Percentiles rank a stretch among this genome's conserved stretches.
phyloP scores from a whole-genome alignment of 2,329 filamentous ascomycete species.

The Ilyonectria robusta region DNA sequence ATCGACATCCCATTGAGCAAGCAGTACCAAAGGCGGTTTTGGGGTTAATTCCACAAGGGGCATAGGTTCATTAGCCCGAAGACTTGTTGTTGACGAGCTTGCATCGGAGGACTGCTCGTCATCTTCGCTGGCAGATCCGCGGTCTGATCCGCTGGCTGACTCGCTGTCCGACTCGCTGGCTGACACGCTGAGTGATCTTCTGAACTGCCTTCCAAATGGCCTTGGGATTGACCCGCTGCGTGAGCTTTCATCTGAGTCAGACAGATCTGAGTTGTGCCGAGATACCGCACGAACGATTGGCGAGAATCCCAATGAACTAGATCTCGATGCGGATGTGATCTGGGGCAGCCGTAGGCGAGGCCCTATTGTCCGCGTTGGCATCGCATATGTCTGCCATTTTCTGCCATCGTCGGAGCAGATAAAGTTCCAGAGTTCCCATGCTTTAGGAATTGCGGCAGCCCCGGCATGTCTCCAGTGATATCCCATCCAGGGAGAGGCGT shows the following conservation, averaged over 20 bases:
- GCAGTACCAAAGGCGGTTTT: constrained; percentile 34
- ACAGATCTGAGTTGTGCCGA: not conserved
- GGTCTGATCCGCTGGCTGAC: not conserved
- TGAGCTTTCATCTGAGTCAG: constrained; percentile 1
- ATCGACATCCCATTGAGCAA: constrained; percentile 38
- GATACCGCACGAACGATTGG: not conserved
- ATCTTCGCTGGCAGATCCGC: not conserved
- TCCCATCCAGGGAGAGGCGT: constrained; percentile 31
- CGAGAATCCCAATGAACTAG: not conserved
- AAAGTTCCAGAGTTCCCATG: constrained; percentile 37
- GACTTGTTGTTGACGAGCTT: not conserved
- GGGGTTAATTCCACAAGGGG: not conserved
- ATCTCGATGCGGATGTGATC: not conserved
- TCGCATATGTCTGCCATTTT: constrained; percentile 27
- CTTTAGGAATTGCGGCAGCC: constrained; percentile 9
- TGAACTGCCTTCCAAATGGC: no score
- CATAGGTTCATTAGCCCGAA: not conserved
- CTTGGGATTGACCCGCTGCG: not conserved
- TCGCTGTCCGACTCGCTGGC: not conserved
- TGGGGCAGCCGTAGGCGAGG: not conserved
- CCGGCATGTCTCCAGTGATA: constrained; percentile 35
- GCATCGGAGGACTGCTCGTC: not conserved
- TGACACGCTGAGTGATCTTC: not conserved
- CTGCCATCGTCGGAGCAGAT: constrained; percentile 34
- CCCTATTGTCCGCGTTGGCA: not conserved